These are phyloP conservation scores for Blepharisma japonicum DNA, from an alignment of 73 alveolate genomes.

Conservation along the genomic window DNA sequence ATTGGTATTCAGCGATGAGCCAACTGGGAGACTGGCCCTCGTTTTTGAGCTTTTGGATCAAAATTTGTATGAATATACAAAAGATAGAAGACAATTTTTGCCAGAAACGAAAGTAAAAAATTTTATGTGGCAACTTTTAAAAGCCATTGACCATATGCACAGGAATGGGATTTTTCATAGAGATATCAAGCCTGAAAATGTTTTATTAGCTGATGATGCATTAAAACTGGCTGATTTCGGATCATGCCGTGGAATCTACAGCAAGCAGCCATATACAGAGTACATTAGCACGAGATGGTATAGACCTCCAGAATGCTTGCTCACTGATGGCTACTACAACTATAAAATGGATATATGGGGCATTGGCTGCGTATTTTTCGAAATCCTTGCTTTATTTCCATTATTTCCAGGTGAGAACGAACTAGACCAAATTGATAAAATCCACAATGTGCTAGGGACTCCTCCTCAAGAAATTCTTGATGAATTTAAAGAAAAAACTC, in stretches of 20 bases:
- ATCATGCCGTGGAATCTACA: slow-evolving; percentile 87
- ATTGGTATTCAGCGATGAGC: slow-evolving; percentile 81
- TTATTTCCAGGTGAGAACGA: slow-evolving; percentile 97
- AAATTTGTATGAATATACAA: slow-evolving; percentile 96
- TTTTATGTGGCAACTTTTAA: slow-evolving; percentile 84
- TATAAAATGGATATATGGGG: slow-evolving; percentile 99
- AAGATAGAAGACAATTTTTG: slow-evolving; percentile 82
- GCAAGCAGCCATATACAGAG: slow-evolving; percentile 94
- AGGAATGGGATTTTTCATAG: slow-evolving; percentile 94
- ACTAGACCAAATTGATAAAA: slow-evolving; percentile 91
- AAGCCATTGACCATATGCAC: slow-evolving; percentile 96
- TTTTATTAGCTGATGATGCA: slow-evolving; percentile 44
- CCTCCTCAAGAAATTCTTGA: slow-evolving; percentile 81
- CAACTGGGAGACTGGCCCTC: slow-evolving; percentile 97
- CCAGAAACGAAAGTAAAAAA: slow-evolving; percentile 85
- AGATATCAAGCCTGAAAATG: slow-evolving; percentile 79
- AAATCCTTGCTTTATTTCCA: slow-evolving; percentile 85
- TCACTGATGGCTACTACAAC: slow-evolving; percentile 98
- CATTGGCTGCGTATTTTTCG: slow-evolving; percentile 98
- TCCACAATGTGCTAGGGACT: slow-evolving; percentile 89
- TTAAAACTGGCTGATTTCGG: slow-evolving; percentile 93
- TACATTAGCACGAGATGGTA: slow-evolving; percentile 95
- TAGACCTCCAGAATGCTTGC: slow-evolving; percentile 98
- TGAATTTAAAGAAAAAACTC: slow-evolving; percentile 70
- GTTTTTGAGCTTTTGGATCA: slow-evolving; percentile 99